Conservation (phyloP, 2,329 filamentous ascomycete genomes). For the Clarireedia monteithiana region DNA sequence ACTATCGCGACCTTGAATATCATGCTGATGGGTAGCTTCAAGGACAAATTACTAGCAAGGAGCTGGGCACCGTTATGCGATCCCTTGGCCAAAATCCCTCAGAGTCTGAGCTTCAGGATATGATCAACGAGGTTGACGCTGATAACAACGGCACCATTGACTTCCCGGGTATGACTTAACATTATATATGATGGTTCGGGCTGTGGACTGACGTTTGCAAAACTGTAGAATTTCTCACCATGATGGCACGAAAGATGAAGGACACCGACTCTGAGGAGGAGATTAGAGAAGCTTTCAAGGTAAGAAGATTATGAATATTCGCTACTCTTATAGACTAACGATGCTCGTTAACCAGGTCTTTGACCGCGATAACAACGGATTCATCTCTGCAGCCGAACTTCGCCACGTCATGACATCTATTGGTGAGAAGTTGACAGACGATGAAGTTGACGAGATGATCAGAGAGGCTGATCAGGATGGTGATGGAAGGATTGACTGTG, state of each 20-base stretch:
- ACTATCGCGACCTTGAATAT: neutral
- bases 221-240: conserved; percentile 73
- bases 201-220: conserved; percentile 15
- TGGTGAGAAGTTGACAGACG: conserved; percentile 83
- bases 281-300: conserved; percentile 84
- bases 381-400: conserved; percentile 81
- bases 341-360: conserved; percentile 47
- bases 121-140: conserved; percentile 90
- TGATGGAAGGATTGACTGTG: conserved; percentile 84
- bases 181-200: conserved; percentile 15
- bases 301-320: conserved; percentile 29
- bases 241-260: conserved; percentile 95
- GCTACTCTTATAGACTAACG: conserved; percentile 2
- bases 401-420: conserved; percentile 91
- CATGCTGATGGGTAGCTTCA: conserved; percentile 8
- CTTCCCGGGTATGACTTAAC: conserved; percentile 62
- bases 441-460: conserved; percentile 91
- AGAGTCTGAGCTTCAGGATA: conserved; percentile 83
- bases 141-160: conserved; percentile 92
- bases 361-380: conserved; percentile 85
- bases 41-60: conserved; percentile 91
- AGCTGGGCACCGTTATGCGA: conserved; percentile 84
- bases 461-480: conserved; percentile 85
- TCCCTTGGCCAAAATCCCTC: conserved; percentile 85
- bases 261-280: conserved; percentile 88